Evolutionary conservation across 148 eudicot species (phyloP).

Genomic region (Amaranthus palmeri): DNA sequence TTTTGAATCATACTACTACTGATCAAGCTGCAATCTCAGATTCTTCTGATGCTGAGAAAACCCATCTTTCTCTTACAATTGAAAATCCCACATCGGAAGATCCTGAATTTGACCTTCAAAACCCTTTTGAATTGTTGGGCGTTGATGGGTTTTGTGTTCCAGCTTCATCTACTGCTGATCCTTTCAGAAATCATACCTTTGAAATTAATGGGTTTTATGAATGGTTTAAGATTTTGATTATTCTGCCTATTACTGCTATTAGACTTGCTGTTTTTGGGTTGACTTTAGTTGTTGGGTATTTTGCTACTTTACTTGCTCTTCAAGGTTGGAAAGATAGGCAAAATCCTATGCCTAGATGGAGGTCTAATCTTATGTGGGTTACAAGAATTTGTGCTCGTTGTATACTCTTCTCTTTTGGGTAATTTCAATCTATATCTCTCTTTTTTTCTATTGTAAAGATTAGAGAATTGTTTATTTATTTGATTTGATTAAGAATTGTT

Average conservation of each 20-base stretch:
- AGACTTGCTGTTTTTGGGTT: slow-evolving; percentile 66
- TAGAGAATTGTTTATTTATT: not conserved
- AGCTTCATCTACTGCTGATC: slow-evolving; percentile 49
- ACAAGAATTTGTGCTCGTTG: slow-evolving; percentile 64
- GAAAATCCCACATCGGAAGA: slow-evolving; percentile 11
- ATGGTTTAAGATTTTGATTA: slow-evolving; percentile 72
- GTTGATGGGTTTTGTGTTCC: slow-evolving; percentile 37
- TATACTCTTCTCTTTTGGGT: slow-evolving; percentile 94
- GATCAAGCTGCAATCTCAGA: not conserved
- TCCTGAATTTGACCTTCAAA: slow-evolving; percentile 21
- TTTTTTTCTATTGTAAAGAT: not conserved
- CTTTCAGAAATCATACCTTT: slow-evolving; percentile 72
- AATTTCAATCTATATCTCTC: not conserved
- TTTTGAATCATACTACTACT: slow-evolving; percentile 21
- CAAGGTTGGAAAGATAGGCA: slow-evolving; percentile 76
- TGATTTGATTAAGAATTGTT: not conserved
- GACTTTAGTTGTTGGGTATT: slow-evolving; percentile 54
- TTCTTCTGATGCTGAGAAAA: not conserved
- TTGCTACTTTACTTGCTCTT: slow-evolving; percentile 63
- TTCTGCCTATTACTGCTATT: slow-evolving; percentile 53
- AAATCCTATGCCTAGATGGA: slow-evolving; percentile 86
- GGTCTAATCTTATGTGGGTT: slow-evolving; percentile 77
- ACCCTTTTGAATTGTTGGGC: slow-evolving; percentile 55
- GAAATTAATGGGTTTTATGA: slow-evolving; percentile 71
- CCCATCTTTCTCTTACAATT: slow-evolving; percentile 36